Base-by-base conservation (phyloP, 495 filamentous ascomycete genomes). In the Penicillium bovifimosum region DNA sequence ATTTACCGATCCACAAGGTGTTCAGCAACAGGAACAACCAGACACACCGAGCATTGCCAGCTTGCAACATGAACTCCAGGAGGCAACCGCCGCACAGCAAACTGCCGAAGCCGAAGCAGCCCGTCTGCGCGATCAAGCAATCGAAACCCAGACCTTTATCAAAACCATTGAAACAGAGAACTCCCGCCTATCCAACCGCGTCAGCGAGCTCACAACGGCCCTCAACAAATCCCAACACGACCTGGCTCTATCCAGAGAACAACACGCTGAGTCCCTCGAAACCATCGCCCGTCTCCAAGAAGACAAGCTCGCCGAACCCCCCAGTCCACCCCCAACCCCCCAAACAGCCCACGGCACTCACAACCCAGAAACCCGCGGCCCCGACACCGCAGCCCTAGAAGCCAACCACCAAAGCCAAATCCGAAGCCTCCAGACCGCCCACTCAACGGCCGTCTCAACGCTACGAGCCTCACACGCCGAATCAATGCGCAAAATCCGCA, bases 261-360 rank as follows among this genome's bases (percentile, higher is more conserved):
- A 69, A 26, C 68, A 75, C 41, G 64, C 67, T 17, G 59, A 65
- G 38, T 64, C 63, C 18, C 78, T 85, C 0, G 79, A 82, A 44
- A 96, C 88, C 57, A 84, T 92, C 68, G 91, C 95, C 64, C 81
- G 88, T 43, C 79, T 97, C 60, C 88, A 93, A 63, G 89, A 93
- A 52, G 90, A 96, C 64, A 88, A 86, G 60, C 77, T 60, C 8
- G 36, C 35, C 20, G 61, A 67, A 43, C 68, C 66, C 44, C 61
- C 62, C 11, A 65, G 57, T 43, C 61, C 65, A 39, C 64, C 60
- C n/a, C 62, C 54, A 5, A 64, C 63, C 36, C 65, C 63, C 18
- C 64, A 59, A 39, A 43, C 14, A 31, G 29, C 52, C 7, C 67
- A 39, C 20, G 49, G 33, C n/a, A 28, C 46, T 16, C 20, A 9